A percentile compares a stretch with the other conserved stretches of the same genome.
These are phyloP conservation scores for Lachancea thermotolerans DNA, from an alignment of 805 yeast species.

Conservation along the genomic window DNA sequence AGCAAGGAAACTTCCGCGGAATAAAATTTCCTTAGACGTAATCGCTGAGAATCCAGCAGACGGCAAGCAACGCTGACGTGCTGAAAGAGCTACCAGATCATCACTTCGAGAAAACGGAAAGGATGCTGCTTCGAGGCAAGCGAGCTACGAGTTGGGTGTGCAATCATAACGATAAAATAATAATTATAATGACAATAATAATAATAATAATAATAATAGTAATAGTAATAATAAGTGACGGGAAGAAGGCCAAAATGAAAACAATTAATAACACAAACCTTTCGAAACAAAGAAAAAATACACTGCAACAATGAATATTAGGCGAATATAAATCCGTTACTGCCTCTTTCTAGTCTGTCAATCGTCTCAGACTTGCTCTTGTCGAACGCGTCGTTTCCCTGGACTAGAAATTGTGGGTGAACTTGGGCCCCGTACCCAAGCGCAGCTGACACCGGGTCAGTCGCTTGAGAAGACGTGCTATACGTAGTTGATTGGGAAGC, in stretches of 20 bases:
- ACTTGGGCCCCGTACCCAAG: neutral
- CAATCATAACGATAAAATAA: no score
- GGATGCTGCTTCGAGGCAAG: no score
- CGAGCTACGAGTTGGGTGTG: no score
- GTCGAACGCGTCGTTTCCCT: slow-evolving; percentile 10
- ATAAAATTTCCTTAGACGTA: no score
- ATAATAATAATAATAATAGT: no score
- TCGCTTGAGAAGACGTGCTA: neutral
- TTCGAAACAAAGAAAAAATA: neutral
- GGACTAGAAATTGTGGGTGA: slow-evolving; percentile 9
- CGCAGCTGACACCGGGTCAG: neutral
- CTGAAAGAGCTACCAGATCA: no score
- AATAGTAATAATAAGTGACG: no score
- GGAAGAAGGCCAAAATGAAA: neutral
- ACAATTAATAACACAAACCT: neutral
- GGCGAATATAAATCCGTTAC: slow-evolving; percentile 21
- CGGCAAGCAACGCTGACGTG: no score
- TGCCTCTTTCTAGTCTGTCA: slow-evolving; percentile 22
- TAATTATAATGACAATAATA: no score
- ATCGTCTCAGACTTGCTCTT: slow-evolving; percentile 11
- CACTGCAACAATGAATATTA: slow-evolving; percentile 1
- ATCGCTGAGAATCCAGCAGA: no score
- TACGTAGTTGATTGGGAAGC: neutral
- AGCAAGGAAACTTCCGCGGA: no score
- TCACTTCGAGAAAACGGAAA: no score